Base-by-base conservation (phyloP, 1,284 basidiomycete genomes). In the Leccinum pallidistipes region DNA sequence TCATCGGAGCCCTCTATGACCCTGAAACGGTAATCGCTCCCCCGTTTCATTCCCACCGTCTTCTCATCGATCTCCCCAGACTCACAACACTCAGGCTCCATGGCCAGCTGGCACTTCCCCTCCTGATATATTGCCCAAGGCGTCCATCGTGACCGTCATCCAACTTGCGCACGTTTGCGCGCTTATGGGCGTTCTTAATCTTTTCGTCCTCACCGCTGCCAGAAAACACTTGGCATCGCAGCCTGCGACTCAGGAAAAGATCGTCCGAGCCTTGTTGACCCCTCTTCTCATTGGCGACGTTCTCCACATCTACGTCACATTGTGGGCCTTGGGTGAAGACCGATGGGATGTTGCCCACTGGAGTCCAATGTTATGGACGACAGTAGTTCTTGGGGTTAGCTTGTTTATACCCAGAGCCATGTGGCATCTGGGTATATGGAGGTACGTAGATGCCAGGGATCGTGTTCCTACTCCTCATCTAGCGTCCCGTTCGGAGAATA, bases 111-210 rank as follows among this genome's bases (percentile, higher is more conserved):
- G 77, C 60, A 73, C 64, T 51, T 73, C 78, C n/a, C 83, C 86
- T 21, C 80, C 81, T 21, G 70, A 74, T 8, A 71, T 71, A 5
- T 78, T 91, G 7, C 83, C 89, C 1, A 79, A 71, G 34, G 88
- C 89, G 1, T 85, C 88, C 14, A 73, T 83, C 29, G 86, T 91
- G 50, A 88, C 88, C 1, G 68, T 83, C 65, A 72, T 88, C 43
- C 89, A 91, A 70, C 85, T 91, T 59, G 88, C 86, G 1, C 87
- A 91, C 66, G 88, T 88, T 59, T 90, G 89, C 66, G 87, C 83
- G 49, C 83, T 92, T 32, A 71, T 91, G 61, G 89, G 90, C 27
- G 69, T 88, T 62, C 71, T 91, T 62, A 92, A 91, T 70, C 69
- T 84, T 61, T 90, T 86, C 73, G 74, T 91, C 43, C 81, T 91